A percentile compares a stretch with the other conserved stretches of the same genome.
Conservation (phyloP, 495 filamentous ascomycete species). For the Penicillium maclennaniae region DNA sequence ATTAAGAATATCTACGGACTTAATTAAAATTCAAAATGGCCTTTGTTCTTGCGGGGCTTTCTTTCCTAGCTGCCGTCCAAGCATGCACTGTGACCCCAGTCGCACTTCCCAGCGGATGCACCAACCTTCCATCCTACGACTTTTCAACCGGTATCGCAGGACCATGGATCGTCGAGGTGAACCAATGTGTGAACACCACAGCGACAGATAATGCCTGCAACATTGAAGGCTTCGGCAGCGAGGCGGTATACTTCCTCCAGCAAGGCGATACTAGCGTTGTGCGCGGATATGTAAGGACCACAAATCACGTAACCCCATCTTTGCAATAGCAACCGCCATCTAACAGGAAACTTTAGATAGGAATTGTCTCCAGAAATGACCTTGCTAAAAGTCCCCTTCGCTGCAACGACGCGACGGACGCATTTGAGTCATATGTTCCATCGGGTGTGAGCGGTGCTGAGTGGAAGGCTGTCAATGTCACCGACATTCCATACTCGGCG, state of each 20-base stretch:
- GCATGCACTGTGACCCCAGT: slow-evolving; percentile 6
- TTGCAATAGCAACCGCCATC: neutral
- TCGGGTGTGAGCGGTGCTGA: neutral
- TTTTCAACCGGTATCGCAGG: neutral
- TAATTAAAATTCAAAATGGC: neutral
- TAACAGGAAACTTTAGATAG: slow-evolving; percentile 1
- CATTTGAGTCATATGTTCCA: slow-evolving; percentile 5
- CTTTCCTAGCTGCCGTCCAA: slow-evolving; percentile 6
- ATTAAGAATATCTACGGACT: too few species aligned
- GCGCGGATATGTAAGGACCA: slow-evolving; percentile 2
- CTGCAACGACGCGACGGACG: slow-evolving; percentile 7
- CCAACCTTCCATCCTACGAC: slow-evolving; percentile 5
- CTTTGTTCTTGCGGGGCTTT: slow-evolving; percentile 3
- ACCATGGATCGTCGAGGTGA: slow-evolving; percentile 4
- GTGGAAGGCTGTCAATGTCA: slow-evolving; percentile 6
- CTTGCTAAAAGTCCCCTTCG: slow-evolving; percentile 5
- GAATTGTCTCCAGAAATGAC: slow-evolving; percentile 3
- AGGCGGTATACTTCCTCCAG: slow-evolving; percentile 2
- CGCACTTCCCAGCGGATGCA: neutral
- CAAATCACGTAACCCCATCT: neutral
- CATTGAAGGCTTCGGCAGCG: slow-evolving; percentile 11
- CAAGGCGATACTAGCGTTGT: slow-evolving; percentile 4
- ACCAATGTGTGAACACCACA: slow-evolving; percentile 13
- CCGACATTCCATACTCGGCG: slow-evolving; percentile 4
- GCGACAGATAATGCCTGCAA: slow-evolving; percentile 1